Conservation (phyloP, 2,329 filamentous ascomycete genomes). For the Aspergillus transmontanensis region DNA sequence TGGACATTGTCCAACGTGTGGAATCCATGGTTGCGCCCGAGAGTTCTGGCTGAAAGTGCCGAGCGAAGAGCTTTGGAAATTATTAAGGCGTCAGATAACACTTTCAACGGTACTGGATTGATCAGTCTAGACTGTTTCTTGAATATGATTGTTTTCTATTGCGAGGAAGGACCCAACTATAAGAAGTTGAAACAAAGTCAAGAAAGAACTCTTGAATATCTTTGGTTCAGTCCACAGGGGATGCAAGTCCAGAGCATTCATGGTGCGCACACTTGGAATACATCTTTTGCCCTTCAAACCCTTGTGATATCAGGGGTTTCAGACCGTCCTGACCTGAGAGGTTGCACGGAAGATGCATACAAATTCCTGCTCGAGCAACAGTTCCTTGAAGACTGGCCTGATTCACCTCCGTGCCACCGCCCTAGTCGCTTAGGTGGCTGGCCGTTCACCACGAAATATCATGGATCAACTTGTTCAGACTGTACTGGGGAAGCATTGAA, state of each 20-base stretch:
- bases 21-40: constrained; percentile 2
- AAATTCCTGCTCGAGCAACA: background rate
- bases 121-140: background rate
- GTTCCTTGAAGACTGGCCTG: background rate
- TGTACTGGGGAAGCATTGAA: constrained; percentile 3
- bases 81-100: background rate
- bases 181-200: background rate
- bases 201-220: background rate
- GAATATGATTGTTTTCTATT: background rate
- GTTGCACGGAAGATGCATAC: background rate
- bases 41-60: background rate
- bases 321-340: background rate
- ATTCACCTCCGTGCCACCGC: background rate
- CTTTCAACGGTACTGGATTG: background rate
- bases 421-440: background rate
- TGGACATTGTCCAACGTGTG: constrained; percentile 1
- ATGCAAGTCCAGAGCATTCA: constrained; percentile 2
- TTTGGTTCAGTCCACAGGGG: background rate
- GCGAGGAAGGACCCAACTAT: background rate
- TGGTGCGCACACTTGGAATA: background rate
- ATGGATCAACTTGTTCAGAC: background rate
- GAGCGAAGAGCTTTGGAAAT: background rate
- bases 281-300: background rate
- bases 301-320: background rate
- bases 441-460: background rate